Evolutionary conservation across 1,284 basidiomycete genomes (phyloP), one percentile per base, ranked within the genome.

Genomic region (Rhodotorula sp.): DNA sequence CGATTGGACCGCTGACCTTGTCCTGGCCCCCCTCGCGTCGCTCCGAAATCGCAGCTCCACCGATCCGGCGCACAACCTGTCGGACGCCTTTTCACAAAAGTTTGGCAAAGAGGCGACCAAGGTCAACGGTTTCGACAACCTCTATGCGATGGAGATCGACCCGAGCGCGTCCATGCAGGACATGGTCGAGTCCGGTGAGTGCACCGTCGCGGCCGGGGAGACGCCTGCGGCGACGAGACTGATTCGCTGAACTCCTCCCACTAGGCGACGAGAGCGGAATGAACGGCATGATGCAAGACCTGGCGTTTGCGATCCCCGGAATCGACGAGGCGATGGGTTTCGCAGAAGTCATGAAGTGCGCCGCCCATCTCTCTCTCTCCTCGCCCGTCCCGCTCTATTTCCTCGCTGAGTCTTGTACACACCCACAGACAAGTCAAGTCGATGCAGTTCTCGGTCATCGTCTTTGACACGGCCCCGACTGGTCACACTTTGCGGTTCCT

Each of bases 311-410:
- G 2, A 99, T 99, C 71, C 95, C 95, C 0, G 95, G 95, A 83
- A 95, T 99, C 2, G 95, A 99, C 79, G 95, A 99, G 82, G 95
- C 95, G 5, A 99, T 99, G 95, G 95, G 94, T 70, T 99, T 99
- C 78, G 96, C 95, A 0, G 95, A 99, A 82, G 96, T 99, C 82
- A 99, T 99, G 96, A 69, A 99, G 93, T 94, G 72, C 72, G 87
- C 26, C 83, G 29, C 42, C 56, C 42, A 6, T 7, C 22, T 22
- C 8, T 33, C 3, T 8, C 8, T 37, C 60, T 17, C 44, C 44
- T 49, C 33, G 37, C 37, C 37, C 37, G 12, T 42, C 37, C 10
- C 6, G 6, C 26, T 59, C 14, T 7, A 22, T 42, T 30, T 20
- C n/a, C 42, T 0, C 22, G n/a, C 30, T 53, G 4, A 48, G 49